Conservation (phyloP, 2,329 filamentous ascomycete species). For the Gnomoniopsis smithogilvyi region DNA sequence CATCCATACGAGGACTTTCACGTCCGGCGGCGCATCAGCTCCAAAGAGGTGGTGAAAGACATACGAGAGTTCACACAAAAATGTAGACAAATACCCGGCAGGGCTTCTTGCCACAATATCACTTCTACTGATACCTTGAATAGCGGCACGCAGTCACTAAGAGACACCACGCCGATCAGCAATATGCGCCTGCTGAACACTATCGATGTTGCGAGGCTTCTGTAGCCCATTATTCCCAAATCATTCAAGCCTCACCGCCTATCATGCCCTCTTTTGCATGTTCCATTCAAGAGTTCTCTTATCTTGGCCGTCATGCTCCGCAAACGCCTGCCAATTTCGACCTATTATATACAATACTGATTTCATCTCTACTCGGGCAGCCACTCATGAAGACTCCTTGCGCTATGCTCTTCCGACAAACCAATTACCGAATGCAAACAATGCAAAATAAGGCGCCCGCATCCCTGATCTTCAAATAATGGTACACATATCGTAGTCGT, state of each 20-base stretch:
- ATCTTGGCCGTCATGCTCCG: background rate
- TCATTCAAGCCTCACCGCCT: background rate
- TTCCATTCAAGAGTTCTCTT: background rate
- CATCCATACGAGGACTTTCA: slow-evolving; percentile 49
- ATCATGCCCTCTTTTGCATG: background rate
- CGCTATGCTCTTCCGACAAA: slow-evolving; percentile 9
- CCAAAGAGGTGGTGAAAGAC: slow-evolving; percentile 40
- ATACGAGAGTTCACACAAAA: background rate
- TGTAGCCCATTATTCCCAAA: background rate
- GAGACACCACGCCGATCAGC: background rate
- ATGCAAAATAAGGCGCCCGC: background rate
- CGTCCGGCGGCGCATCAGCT: slow-evolving; percentile 45
- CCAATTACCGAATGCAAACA: background rate
- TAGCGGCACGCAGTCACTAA: background rate
- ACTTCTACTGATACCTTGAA: too few relatives aligned
- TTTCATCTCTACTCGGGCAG: background rate
- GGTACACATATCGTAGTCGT: background rate
- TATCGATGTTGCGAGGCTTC: background rate
- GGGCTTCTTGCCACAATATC: too few relatives aligned
- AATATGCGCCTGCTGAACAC: background rate
- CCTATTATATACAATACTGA: background rate
- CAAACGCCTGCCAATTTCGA: background rate
- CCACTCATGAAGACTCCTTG: slow-evolving; percentile 9
- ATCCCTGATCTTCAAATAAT: background rate
- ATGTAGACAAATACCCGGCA: background rate